Conservation (phyloP, 2,329 filamentous ascomycete species). For the Grosmannia serpens region DNA sequence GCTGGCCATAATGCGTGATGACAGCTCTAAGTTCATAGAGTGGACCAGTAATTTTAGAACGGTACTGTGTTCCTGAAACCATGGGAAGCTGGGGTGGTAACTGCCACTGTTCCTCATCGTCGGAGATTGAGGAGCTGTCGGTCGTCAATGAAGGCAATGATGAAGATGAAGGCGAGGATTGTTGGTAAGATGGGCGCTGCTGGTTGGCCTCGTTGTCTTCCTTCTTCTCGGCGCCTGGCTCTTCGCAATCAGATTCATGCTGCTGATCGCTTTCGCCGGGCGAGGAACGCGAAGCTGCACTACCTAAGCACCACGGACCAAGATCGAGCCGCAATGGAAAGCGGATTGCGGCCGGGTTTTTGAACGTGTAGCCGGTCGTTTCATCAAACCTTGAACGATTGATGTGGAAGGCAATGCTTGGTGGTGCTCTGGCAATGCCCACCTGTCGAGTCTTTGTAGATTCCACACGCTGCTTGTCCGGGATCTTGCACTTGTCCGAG, state of each 20-base stretch:
- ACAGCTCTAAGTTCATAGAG: constrained; percentile 73
- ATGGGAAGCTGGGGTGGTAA: constrained; percentile 60
- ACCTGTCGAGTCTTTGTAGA: constrained; percentile 85
- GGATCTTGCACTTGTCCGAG: constrained; percentile 52
- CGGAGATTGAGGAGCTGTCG: neutral
- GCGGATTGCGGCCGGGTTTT: constrained; percentile 68
- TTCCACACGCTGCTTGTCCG: constrained; percentile 54
- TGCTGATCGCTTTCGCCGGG: constrained; percentile 15
- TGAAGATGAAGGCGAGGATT: constrained; percentile 2
- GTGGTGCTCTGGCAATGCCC: constrained; percentile 71
- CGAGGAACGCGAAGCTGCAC: constrained; percentile 21
- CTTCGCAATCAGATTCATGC: neutral
- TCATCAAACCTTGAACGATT: constrained; percentile 90
- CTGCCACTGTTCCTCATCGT: constrained; percentile 54
- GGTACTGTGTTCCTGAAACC: constrained; percentile 45
- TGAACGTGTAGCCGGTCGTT: constrained; percentile 63
- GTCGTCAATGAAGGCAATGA: neutral
- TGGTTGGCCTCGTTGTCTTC: neutral
- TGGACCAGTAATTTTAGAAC: constrained; percentile 42
- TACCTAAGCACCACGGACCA: constrained; percentile 74
- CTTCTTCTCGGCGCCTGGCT: neutral
- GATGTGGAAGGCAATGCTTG: constrained; percentile 73
- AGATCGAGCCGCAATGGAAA: constrained; percentile 70
- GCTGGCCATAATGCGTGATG: constrained; percentile 78
- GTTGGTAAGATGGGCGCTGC: neutral